Conservation (phyloP, 805 yeast genomes). For the Ogataea saltuana region DNA sequence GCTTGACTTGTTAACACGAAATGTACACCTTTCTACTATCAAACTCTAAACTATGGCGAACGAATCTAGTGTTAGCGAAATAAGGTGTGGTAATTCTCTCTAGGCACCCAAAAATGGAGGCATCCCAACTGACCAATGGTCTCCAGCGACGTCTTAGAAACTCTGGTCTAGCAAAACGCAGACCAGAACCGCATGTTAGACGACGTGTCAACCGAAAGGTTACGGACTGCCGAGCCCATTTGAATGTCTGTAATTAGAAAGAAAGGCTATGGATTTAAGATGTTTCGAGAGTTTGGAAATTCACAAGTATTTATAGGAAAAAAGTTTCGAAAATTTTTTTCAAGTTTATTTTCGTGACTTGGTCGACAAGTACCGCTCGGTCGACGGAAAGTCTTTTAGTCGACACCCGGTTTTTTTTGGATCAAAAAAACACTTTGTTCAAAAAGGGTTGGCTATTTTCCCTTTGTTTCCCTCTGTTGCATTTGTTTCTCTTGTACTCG, state of each 20-base stretch:
- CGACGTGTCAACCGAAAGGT: not conserved
- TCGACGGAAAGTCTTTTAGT: too few relatives aligned
- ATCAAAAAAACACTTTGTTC: too few relatives aligned
- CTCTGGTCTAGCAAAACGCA: constrained; percentile 12
- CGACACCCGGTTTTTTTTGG: too few relatives aligned
- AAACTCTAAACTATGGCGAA: constrained; percentile 38
- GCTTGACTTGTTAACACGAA: not conserved
- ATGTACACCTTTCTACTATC: constrained; percentile 41
- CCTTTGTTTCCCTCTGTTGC: too few relatives aligned
- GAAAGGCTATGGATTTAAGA: not conserved
- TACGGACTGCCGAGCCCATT: constrained; percentile 3
- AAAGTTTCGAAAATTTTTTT: too few relatives aligned
- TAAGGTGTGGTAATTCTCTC: constrained; percentile 29
- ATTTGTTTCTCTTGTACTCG: too few relatives aligned
- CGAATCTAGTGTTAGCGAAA: constrained; percentile 41
- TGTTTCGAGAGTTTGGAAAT: not conserved
- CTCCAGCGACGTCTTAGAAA: not conserved
- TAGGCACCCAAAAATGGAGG: constrained; percentile 20
- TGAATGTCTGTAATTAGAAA: not conserved
- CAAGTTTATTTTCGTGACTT: too few relatives aligned
- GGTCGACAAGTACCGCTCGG: too few relatives aligned
- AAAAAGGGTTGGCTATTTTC: too few relatives aligned
- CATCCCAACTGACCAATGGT: constrained; percentile 8
- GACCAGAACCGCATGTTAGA: not conserved
- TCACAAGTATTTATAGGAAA: not conserved